Evolutionary conservation across 352 stramenopile genomes (phyloP).

Genomic region (Achlya hypogyna): DNA sequence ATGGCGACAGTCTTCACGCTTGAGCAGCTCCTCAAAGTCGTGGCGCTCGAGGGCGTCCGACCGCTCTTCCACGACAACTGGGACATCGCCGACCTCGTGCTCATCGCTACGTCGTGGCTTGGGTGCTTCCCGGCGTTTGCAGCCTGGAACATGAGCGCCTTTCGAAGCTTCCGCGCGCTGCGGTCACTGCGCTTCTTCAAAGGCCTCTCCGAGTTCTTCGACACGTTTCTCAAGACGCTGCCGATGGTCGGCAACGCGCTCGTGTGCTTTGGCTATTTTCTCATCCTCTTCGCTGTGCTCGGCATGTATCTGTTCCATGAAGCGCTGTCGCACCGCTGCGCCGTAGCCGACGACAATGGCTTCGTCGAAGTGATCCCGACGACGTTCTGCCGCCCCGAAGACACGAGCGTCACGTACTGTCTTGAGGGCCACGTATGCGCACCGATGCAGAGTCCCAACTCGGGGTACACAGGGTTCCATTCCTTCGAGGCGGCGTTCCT

Average conservation of each 20-base stretch:
- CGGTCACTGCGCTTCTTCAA: conserved; percentile 63
- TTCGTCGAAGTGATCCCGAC: conserved; percentile 31
- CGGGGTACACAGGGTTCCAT: conserved; percentile 72
- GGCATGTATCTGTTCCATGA: conserved; percentile 84
- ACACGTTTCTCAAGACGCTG: conserved; percentile 60
- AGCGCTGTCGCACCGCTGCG: conserved; percentile 65
- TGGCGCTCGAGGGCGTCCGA: conserved; percentile 52
- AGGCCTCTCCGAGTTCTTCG: conserved; percentile 67
- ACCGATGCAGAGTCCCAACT: conserved; percentile 47
- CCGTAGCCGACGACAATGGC: conserved; percentile 19
- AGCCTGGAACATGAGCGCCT: conserved; percentile 59
- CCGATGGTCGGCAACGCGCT: conserved; percentile 66
- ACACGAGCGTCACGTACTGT: neutral
- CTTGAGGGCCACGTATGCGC: conserved; percentile 39
- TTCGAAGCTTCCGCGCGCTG: conserved; percentile 65
- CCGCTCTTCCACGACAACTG: conserved; percentile 53
- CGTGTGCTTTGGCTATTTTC: conserved; percentile 77
- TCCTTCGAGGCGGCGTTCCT: conserved; percentile 76
- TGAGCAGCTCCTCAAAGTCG: conserved; percentile 52
- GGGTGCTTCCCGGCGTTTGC: conserved; percentile 35
- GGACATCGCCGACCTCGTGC: conserved; percentile 55
- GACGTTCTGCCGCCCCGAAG: conserved; percentile 38
- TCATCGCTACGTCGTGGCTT: conserved; percentile 58
- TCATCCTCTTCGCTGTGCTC: conserved; percentile 77
- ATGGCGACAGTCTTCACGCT: conserved; percentile 55